These are phyloP conservation scores for Fusarium subtropicale DNA, from an alignment of 2,329 filamentous ascomycete species.

Conservation along the genomic window DNA sequence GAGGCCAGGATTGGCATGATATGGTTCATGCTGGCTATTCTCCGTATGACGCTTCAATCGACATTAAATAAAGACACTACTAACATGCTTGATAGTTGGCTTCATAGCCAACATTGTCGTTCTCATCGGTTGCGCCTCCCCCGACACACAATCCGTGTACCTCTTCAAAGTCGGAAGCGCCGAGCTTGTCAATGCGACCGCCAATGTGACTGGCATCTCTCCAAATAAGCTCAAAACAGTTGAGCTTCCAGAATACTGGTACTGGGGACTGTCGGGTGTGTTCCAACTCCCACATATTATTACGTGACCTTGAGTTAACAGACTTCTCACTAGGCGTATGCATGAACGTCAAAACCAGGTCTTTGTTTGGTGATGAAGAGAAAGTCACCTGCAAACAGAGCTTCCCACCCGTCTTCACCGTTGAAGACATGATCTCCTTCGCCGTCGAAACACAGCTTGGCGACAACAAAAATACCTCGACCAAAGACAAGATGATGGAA, in stretches of 20 bases:
- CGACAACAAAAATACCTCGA: rapidly evolving
- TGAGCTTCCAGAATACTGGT: slow-evolving; percentile 1
- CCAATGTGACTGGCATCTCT: background rate
- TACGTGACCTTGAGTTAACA: rapidly evolving
- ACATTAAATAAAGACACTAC: background rate
- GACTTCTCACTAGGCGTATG: background rate
- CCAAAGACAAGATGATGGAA: background rate
- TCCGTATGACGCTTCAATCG: background rate
- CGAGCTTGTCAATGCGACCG: background rate
- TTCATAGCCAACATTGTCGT: background rate
- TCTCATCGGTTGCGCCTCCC: background rate
- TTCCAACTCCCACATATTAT: rapidly evolving
- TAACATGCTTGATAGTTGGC: background rate
- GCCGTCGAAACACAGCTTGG: background rate
- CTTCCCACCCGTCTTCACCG: background rate
- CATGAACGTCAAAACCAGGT: background rate
- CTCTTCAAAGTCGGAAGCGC: background rate
- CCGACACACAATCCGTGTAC: background rate
- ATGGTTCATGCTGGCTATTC: slow-evolving; percentile 1
- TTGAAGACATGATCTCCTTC: background rate
- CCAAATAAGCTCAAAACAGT: background rate
- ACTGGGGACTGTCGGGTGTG: background rate
- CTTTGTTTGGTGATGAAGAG: background rate
- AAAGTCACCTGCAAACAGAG: background rate
- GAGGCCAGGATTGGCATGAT: background rate